A percentile compares a stretch with the other conserved stretches of the same genome.
These are phyloP conservation scores for Spergularia azorica DNA, from an alignment of 179 eudicot species.

Conservation along the genomic window DNA sequence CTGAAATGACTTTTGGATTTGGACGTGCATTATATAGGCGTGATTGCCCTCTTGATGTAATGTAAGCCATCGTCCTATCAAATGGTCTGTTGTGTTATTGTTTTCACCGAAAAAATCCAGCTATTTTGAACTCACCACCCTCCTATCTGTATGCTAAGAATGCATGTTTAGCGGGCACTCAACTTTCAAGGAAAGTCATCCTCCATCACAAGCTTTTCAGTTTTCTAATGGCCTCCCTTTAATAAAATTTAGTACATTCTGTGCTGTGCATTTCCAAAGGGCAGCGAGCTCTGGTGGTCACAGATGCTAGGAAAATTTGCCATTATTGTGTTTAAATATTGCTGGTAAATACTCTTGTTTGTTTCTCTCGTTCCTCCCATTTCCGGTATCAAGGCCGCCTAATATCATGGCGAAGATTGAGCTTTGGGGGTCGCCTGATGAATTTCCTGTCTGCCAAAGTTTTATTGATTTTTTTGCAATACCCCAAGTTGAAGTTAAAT, in stretches of 20 bases:
- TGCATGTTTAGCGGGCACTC: not conserved
- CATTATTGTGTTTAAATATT: not conserved
- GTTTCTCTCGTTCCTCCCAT: not conserved
- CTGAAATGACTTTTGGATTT: not conserved
- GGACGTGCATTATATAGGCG: not conserved
- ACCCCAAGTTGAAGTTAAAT: not conserved
- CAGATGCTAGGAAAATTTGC: not conserved
- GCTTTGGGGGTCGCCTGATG: not conserved
- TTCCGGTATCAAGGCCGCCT: not conserved
- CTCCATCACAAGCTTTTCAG: not conserved
- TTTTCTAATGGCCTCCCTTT: not conserved
- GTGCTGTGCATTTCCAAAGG: not conserved
- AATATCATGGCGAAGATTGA: not conserved
- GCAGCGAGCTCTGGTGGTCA: not conserved
- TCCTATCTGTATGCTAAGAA: not conserved
- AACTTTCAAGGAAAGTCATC: not conserved
- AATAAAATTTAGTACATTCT: not conserved
- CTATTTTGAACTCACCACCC: not conserved
- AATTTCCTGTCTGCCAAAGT: not conserved
- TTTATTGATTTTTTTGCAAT: not conserved
- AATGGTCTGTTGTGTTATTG: conserved; percentile 3
- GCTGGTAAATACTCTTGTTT: not conserved
- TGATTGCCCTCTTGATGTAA: not conserved
- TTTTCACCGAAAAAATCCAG: not conserved
- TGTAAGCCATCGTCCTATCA: not conserved